Conservation (phyloP, 2,329 filamentous ascomycete species). For the Trichoderma polysporum region DNA sequence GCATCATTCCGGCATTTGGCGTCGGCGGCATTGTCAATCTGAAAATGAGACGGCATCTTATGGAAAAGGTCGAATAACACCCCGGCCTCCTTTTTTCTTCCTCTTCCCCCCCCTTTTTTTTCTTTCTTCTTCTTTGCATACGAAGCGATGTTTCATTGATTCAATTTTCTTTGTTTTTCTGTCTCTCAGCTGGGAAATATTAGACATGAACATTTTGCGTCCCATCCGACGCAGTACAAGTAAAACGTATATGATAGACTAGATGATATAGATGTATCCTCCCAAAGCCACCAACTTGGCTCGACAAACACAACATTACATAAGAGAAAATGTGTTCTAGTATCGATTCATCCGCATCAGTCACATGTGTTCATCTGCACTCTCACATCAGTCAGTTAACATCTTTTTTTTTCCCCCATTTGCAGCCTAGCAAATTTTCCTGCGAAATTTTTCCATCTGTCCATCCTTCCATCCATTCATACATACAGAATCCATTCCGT, state of each 20-base stretch:
- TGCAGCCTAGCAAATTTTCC: neutral
- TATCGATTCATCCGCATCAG: neutral
- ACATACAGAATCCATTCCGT: neutral
- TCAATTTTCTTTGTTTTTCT: neutral
- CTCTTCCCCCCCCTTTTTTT: no score
- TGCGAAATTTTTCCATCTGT: neutral
- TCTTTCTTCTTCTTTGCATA: neutral
- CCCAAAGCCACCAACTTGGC: neutral
- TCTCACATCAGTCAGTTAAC: neutral
- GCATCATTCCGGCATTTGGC: constrained; percentile 87
- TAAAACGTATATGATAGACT: neutral
- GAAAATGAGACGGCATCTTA: constrained; percentile 65
- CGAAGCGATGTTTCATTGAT: neutral
- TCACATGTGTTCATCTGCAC: neutral
- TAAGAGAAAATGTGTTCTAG: neutral
- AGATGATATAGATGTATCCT: neutral
- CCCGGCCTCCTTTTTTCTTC: neutral
- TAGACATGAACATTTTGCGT: neutral
- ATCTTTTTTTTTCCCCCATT: neutral
- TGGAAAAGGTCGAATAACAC: constrained; percentile 56
- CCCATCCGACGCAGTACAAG: neutral
- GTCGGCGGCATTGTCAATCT: constrained; percentile 84
- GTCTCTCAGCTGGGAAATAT: neutral
- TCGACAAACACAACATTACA: neutral
- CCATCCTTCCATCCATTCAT: constrained; percentile 11